Base-by-base conservation (phyloP, 1,139 yeast species). In the Hyphopichia fennica region DNA sequence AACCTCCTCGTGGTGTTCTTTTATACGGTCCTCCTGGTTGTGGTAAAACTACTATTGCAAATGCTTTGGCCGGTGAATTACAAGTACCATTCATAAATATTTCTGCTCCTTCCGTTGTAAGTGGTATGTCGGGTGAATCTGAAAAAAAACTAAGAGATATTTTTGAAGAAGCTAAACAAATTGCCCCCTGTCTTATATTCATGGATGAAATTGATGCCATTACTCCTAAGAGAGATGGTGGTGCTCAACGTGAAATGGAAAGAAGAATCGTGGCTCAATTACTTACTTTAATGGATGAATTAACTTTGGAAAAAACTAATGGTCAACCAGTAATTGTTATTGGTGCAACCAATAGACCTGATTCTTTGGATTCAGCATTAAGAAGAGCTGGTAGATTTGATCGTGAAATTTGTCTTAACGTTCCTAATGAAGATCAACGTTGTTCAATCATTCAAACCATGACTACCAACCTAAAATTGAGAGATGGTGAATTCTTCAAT, bases 41-140 rank as follows among this genome's bases (percentile, higher is more conserved):
- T 69, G 99, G 99, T 60, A 93, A 93, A 58, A 93, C 99, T 0
- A 84, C 96, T 41, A 83, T 93, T 44, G 99, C 99, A 2, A 89
- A 91, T 62, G 97, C 98, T 0, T 71, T 93, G 34, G 99, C 99
- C 2, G 96, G 96, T 23, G 97, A 93, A 58, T 72, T 93, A 35
- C 88, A 89, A 49, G 96, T 93, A 0, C 97, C 99, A 0, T 93
- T 95, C 57, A 81, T 93, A 23, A 85, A 87, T 39, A 77, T 93
- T 1, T 87, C 96, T 17, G 99, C 99, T 0, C 99, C 99, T 1
- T 87, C 96, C 1, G 89, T 95, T 6, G 98, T 93, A 0, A 87
- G 96, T 45, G 99, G 99, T n/a, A 93, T 93, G 99, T 88, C 96
- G n/a, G 99, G 99, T 36, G 99, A 93, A 63, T 84, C 95, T 45